Conservation (phyloP, 2,329 filamentous ascomycete genomes). For the Ilyonectria robusta region DNA sequence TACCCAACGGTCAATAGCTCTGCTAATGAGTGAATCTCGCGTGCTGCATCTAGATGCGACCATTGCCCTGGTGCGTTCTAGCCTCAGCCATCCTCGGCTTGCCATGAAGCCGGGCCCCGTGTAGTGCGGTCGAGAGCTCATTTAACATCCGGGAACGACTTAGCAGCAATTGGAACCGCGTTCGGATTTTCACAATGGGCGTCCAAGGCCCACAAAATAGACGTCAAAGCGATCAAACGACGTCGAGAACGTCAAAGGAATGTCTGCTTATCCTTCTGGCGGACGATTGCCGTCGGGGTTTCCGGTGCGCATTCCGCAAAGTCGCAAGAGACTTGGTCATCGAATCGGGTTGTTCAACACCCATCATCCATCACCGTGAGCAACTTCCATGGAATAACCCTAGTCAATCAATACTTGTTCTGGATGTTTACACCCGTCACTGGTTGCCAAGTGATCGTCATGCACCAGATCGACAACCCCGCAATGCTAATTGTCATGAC, state of each 20-base stretch:
- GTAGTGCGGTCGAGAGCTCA: neutral
- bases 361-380: neutral
- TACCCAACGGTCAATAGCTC: too few relatives aligned
- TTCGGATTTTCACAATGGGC: neutral
- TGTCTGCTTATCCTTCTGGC: neutral
- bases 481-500: conserved; percentile 33
- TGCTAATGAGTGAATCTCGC: too few relatives aligned
- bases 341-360: neutral
- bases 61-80: neutral
- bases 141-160: neutral
- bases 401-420: neutral
- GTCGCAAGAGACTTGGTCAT: neutral
- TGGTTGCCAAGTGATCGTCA: conserved; percentile 25
- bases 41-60: too few relatives aligned
- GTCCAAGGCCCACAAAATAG: neutral
- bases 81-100: neutral
- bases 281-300: neutral
- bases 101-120: neutral
- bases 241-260: neutral
- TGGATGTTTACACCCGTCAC: conserved; percentile 2
- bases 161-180: neutral
- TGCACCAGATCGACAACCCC: conserved; percentile 46
- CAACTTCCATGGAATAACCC: conserved; percentile 2
- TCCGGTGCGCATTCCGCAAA: neutral
- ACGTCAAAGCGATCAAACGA: neutral